These are phyloP conservation scores for Penicillium cosmopolitanum DNA, from an alignment of 495 filamentous ascomycete genomes.

Conservation along the genomic window DNA sequence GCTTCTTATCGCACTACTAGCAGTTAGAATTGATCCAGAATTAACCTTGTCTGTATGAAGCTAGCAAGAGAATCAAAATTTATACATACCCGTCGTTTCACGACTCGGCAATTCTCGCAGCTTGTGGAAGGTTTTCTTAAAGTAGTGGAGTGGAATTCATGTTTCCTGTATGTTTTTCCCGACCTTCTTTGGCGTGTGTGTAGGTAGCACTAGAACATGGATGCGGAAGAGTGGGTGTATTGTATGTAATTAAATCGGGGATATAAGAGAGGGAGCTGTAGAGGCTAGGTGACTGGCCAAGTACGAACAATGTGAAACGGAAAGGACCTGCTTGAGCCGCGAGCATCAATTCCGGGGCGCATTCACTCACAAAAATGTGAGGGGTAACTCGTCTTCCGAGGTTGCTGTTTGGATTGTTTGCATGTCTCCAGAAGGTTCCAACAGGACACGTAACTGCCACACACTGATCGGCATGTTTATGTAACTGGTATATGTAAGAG, in stretches of 20 bases:
- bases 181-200: background rate
- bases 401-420: too few relatives aligned
- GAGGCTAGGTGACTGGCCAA: too few relatives aligned
- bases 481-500: too few relatives aligned
- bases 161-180: background rate
- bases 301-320: too few relatives aligned
- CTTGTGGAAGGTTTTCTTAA: conserved; percentile 8
- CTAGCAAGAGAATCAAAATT: background rate
- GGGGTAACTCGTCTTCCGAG: too few relatives aligned
- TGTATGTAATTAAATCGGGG: background rate
- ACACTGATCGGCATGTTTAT: too few relatives aligned
- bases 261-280: background rate
- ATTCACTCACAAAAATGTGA: background rate
- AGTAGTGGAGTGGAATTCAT: background rate
- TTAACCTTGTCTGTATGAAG: background rate
- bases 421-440: too few relatives aligned
- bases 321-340: too few relatives aligned
- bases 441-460: too few relatives aligned
- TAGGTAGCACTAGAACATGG: background rate
- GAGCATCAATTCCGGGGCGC: background rate
- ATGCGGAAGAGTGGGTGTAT: background rate
- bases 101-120: conserved; percentile 14
- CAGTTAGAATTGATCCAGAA: background rate
- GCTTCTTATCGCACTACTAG: conserved; percentile 32
- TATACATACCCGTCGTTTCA: conserved; percentile 13